Evolutionary conservation across 2,329 filamentous ascomycete species (phyloP).

Genomic region (Dryadomyces quercivorus): DNA sequence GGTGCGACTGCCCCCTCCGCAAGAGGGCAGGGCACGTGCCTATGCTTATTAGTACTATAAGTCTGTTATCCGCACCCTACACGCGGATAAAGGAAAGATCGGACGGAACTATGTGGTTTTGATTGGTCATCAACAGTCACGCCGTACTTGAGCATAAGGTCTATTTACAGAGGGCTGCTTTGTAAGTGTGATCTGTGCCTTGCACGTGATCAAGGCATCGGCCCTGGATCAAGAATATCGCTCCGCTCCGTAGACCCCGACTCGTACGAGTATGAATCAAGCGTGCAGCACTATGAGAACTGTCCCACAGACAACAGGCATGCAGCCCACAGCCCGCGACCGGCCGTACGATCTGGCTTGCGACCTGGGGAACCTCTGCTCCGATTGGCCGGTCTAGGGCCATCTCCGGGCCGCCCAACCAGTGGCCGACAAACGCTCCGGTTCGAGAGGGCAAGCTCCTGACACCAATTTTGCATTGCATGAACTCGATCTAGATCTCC

Average conservation of each 20-base stretch:
- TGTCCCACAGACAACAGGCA: background rate
- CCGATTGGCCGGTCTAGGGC: background rate
- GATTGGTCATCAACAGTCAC: no score
- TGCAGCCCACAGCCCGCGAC: background rate
- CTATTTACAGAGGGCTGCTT: no score
- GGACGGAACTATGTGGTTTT: no score
- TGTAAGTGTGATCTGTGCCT: no score
- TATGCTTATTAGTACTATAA: background rate
- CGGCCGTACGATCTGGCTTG: background rate
- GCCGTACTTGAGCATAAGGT: no score
- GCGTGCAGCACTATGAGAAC: no score
- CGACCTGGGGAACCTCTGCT: background rate
- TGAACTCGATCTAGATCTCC: background rate
- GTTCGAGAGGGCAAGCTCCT: background rate
- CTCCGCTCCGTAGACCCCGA: no score
- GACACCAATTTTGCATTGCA: background rate
- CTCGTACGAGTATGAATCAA: no score
- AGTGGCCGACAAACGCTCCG: background rate
- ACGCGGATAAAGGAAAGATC: background rate
- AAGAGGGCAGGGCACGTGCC: conserved; percentile 3
- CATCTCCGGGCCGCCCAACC: background rate
- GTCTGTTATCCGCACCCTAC: background rate
- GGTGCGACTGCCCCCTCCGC: background rate
- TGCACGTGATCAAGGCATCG: no score
- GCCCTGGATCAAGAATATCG: no score